Conservation (phyloP, 345 rosid species). For the Hirschfeldia incana region DNA sequence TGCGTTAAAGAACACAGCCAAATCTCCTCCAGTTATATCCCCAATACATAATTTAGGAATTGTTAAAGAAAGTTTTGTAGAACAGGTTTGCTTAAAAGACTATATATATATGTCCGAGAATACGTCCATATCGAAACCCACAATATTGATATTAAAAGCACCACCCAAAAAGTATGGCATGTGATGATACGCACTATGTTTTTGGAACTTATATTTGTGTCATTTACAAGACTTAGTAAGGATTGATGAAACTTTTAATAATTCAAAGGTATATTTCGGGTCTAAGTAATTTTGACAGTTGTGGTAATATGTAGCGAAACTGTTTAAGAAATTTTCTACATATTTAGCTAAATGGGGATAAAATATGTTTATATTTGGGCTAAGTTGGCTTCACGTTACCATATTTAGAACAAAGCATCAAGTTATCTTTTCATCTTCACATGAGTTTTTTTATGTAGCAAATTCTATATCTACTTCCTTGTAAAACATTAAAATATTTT, state of each 20-base stretch:
- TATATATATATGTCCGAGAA: constrained; percentile 15
- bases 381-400: not conserved
- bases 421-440: no score
- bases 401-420: no score
- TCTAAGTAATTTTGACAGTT: not conserved
- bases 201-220: not conserved
- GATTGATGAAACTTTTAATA: not conserved
- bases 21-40: not conserved
- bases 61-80: not conserved
- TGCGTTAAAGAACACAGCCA: constrained; percentile 30
- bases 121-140: not conserved
- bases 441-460: no score
- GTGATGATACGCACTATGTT: constrained; percentile 5
- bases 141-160: not conserved
- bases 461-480: no score
- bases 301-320: not conserved
- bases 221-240: not conserved
- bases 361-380: not conserved
- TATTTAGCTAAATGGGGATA: not conserved
- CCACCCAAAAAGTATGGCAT: constrained; percentile 21
- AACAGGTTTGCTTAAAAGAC: not conserved
- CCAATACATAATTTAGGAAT: no score
- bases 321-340: not conserved
- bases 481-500: no score
- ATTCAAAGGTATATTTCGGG: not conserved